These are phyloP conservation scores for Talaromyces rugulosus DNA, from an alignment of 2,329 filamentous ascomycete genomes.

Conservation along the genomic window DNA sequence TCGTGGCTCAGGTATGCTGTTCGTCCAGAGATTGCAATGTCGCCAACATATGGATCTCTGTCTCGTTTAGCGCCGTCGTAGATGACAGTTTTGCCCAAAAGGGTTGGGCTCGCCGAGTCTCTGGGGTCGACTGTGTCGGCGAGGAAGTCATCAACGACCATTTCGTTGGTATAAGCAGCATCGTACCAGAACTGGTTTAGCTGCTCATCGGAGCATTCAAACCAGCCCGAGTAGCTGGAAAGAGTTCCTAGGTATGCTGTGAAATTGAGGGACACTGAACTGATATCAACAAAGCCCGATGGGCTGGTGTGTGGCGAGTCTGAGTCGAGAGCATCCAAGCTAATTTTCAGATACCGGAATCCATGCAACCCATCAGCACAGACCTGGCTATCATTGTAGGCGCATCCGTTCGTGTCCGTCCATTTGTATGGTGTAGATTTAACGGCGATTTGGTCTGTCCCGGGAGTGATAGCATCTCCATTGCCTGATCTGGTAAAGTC, in stretches of 20 bases:
- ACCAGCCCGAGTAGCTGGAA: conserved; percentile 49
- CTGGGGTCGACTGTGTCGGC: conserved; percentile 49
- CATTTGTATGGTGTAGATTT: conserved; percentile 40
- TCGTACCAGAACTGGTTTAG: conserved; percentile 54
- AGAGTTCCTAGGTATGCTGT: conserved; percentile 46
- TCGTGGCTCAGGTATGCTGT: conserved; percentile 49
- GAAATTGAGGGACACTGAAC: conserved; percentile 40
- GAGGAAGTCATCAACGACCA: conserved; percentile 45
- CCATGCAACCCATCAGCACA: conserved; percentile 52
- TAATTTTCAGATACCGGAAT: conserved; percentile 50
- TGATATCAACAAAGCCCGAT: conserved; percentile 42
- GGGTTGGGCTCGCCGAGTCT: conserved; percentile 38
- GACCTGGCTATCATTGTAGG: conserved; percentile 37
- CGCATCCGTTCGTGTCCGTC: conserved; percentile 44
- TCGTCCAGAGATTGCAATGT: conserved; percentile 47
- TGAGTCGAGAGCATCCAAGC: conserved; percentile 40
- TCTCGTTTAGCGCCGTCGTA: conserved; percentile 52
- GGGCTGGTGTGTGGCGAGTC: conserved; percentile 45
- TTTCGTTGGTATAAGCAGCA: conserved; percentile 50
- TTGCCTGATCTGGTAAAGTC: conserved; percentile 17
- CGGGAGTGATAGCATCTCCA: conserved; percentile 37
- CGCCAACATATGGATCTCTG: conserved; percentile 52
- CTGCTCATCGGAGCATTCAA: conserved; percentile 49
- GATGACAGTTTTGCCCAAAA: conserved; percentile 46
- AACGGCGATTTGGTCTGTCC: conserved; percentile 51